phyloP scores from a whole-genome alignment of 83 land plant species.

The Larix sibirica region DNA sequence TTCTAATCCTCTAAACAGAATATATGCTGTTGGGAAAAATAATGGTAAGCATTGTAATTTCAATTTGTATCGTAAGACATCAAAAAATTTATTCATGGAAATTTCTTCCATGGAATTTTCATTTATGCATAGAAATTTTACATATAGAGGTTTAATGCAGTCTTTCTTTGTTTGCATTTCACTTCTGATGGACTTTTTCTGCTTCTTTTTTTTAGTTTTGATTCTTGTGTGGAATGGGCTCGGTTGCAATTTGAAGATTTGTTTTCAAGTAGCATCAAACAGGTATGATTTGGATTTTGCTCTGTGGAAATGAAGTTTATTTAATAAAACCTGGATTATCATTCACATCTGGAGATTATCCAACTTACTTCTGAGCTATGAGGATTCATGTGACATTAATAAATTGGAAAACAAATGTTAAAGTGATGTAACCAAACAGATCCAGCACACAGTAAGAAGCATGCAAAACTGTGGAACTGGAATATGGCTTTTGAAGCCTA shows the following conservation, averaged over 20 bases:
- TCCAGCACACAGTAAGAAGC: background rate
- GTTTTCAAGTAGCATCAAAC: constrained; percentile 53
- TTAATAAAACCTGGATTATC: background rate
- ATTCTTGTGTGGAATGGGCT: constrained; percentile 64
- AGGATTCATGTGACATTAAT: background rate
- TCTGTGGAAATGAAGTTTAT: background rate
- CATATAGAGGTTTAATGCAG: background rate
- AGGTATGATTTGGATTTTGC: constrained; percentile 29
- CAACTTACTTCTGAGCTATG: background rate
- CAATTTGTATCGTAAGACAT: background rate
- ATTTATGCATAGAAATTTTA: background rate
- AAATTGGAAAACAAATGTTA: background rate
- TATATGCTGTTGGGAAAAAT: background rate
- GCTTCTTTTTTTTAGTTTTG: constrained; percentile 36
- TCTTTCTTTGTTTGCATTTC: constrained; percentile 1
- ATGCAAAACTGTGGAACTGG: background rate
- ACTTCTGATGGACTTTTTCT: background rate
- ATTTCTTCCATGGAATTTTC: too few relatives aligned
- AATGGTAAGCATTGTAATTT: background rate
- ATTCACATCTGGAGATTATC: background rate
- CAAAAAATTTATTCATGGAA: background rate
- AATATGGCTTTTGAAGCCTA: background rate
- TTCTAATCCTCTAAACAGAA: background rate
- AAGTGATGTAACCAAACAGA: background rate
- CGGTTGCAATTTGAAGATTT: constrained; percentile 66